Evolutionary conservation across 2,329 filamentous ascomycete species (phyloP), one percentile per base, ranked within the genome.

Genomic region (Botrytis cinerea): DNA sequence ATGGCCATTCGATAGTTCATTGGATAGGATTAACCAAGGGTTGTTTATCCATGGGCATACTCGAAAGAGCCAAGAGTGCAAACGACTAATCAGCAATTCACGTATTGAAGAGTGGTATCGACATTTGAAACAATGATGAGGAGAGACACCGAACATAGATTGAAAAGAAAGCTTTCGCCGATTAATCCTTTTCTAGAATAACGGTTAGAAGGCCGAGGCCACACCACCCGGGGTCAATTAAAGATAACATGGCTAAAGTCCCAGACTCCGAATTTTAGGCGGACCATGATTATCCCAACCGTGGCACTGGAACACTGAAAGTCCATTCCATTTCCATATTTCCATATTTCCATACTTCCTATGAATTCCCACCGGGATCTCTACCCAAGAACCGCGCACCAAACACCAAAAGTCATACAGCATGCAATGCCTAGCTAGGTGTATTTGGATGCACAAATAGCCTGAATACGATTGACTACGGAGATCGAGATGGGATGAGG

Each of bases 171-270:
- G 48, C 28, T 6, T 59, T 69, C 66, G 48, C 35, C 18, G 48
- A 43, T 22, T 57, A 51, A 32, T 32, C 48, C 51, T 16, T 28
- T 69, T 69, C 66, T 38, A 66, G 63, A 66, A 66, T 32, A 48
- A 38, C 20, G 22, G 20, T 66, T 66, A 20, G 45, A 66, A 66
- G 20, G 20, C 62, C 48, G 48, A 68, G 25, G 18, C 38, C 46
- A 67, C 48, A 5, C 63, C 63, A 32, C 32, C 32, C 45, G 32
- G 45, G 63, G 45, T 38, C 46, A 1, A 28, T 28, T 22, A 25
- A 67, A 38, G 18, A 16, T 38, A 35, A 22, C 18, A 28, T 40
- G 46, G 32, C 8, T 20, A 28, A 64, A 28, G 7, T 6, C 45
- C 63, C 51, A n/a, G 32, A 4, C 32, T 40, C 46, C 64, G 64